Conservation (phyloP, 345 rosid genomes). For the Punica granatum region DNA sequence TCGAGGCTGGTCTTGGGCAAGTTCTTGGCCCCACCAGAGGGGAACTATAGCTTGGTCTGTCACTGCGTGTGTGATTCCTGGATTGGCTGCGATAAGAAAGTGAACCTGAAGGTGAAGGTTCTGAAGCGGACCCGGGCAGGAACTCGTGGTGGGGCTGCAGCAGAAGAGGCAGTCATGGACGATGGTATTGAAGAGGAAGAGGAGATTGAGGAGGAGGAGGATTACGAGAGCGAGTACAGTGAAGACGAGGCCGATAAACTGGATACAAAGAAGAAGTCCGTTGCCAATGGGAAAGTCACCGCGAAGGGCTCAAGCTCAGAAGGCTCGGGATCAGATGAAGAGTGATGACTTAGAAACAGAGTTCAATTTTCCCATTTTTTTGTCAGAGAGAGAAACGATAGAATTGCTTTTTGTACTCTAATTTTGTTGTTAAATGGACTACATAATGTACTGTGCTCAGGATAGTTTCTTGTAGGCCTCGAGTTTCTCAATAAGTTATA, state of each 20-base stretch:
- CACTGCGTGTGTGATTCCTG: constrained; percentile 87
- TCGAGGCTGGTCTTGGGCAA: constrained; percentile 87
- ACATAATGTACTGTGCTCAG: background rate
- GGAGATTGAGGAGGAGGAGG: constrained; percentile 74
- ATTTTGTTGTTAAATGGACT: background rate
- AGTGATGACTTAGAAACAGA: constrained; percentile 22
- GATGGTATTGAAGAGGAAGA: constrained; percentile 95
- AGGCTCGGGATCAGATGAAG: constrained; percentile 66
- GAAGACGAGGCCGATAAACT: constrained; percentile 80
- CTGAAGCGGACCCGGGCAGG: constrained; percentile 85
- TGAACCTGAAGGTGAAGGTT: constrained; percentile 64
- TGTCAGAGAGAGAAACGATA: background rate
- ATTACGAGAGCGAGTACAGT: constrained; percentile 91
- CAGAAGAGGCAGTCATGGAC: constrained; percentile 68
- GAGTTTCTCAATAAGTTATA: background rate
- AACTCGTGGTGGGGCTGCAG: constrained; percentile 44
- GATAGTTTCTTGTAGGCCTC: background rate
- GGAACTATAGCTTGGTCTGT: constrained; percentile 79
- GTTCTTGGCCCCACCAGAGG: constrained; percentile 81
- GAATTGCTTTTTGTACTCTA: background rate
- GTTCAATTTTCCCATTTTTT: background rate
- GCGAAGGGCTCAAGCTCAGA: constrained; percentile 57
- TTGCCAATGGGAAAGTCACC: constrained; percentile 44
- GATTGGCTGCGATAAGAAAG: constrained; percentile 84
- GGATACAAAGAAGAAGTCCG: constrained; percentile 51